These are phyloP conservation scores for Tritrichomonas musculus DNA, from an alignment of 208 protist genomes.

Conservation along the genomic window DNA sequence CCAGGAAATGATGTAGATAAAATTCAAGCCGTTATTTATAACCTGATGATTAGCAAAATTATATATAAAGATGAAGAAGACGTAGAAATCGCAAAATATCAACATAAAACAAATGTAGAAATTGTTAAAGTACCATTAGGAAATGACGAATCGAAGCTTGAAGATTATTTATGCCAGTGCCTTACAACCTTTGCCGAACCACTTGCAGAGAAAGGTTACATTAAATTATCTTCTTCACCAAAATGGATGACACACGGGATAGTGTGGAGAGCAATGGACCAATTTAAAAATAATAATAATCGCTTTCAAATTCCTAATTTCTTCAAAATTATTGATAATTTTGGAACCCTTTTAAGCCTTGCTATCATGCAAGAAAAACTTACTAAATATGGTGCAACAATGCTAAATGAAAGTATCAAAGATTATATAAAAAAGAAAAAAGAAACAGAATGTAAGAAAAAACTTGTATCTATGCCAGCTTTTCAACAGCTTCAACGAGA, in stretches of 20 bases:
- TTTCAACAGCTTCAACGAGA: not conserved
- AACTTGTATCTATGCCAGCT: not conserved
- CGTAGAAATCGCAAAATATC: constrained; percentile 21
- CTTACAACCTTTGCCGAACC: not conserved
- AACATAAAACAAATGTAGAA: constrained; percentile 9
- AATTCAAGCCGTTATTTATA: constrained; percentile 43
- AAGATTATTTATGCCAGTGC: not conserved
- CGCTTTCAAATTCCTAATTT: not conserved
- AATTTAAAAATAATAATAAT: not conserved
- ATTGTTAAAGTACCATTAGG: not conserved
- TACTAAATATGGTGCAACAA: not conserved
- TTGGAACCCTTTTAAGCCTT: not conserved
- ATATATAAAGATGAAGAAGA: constrained; percentile 31
- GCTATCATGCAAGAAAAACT: not conserved
- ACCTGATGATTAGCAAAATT: constrained; percentile 28
- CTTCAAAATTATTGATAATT: not conserved
- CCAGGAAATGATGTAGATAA: constrained; percentile 41
- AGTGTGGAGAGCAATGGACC: not conserved
- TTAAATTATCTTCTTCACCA: not conserved
- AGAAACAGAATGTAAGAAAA: not conserved
- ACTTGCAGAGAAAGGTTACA: not conserved
- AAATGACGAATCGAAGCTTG: not conserved
- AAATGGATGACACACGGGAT: not conserved
- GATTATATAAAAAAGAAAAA: not conserved
- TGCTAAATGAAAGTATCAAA: not conserved